A percentile compares a stretch with the other conserved stretches of the same genome.
Evolutionary conservation across 1,284 basidiomycete genomes (phyloP).

Genomic region (Trichosporon faecale): DNA sequence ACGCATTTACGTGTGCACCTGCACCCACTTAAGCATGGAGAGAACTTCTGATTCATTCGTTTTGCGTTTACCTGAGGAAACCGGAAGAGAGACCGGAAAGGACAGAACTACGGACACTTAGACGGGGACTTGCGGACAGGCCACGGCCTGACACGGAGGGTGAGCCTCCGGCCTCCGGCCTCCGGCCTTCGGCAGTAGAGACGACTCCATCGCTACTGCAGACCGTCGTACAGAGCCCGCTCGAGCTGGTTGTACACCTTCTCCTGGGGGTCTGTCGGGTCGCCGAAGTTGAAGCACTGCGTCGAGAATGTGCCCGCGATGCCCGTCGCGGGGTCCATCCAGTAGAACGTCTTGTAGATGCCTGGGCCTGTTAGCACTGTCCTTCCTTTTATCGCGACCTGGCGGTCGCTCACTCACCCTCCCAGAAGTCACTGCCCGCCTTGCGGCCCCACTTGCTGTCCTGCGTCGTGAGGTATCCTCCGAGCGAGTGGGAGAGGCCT

Average conservation of each 20-base stretch:
- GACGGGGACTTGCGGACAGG: too few relatives aligned
- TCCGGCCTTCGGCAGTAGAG: too few relatives aligned
- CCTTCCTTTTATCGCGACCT: too few relatives aligned
- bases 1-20: background rate
- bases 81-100: background rate
- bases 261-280: slow-evolving; percentile 13
- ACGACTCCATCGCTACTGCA: slow-evolving; percentile 15
- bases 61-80: background rate
- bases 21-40: background rate
- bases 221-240: slow-evolving; percentile 33
- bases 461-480: slow-evolving; percentile 18
- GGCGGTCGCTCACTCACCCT: background rate
- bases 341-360: slow-evolving; percentile 39
- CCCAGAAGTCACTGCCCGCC: slow-evolving; percentile 31
- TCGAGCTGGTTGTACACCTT: slow-evolving; percentile 36
- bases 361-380: background rate
- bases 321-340: slow-evolving; percentile 38
- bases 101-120: background rate
- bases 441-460: slow-evolving; percentile 29
- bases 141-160: too few relatives aligned
- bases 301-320: slow-evolving; percentile 30
- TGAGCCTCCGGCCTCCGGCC: too few relatives aligned
- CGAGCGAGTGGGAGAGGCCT: slow-evolving; percentile 27
- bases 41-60: background rate
- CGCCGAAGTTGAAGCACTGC: slow-evolving; percentile 26